Base-by-base conservation (phyloP, 192 early-diverging fungal species). In the Thamnidium elegans region DNA sequence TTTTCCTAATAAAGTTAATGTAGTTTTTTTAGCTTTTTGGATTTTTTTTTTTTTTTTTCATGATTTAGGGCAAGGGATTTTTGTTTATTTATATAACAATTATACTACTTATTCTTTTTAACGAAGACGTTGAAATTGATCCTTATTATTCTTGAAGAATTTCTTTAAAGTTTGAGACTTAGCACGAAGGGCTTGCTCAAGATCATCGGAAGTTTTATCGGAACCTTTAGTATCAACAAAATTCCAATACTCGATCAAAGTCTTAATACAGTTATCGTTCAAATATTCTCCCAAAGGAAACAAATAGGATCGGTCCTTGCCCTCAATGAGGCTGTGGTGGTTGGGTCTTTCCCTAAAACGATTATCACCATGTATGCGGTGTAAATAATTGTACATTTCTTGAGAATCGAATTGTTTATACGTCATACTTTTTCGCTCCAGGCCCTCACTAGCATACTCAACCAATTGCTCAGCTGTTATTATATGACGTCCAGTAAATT, bases 261-360 rank as follows among this genome's bases (percentile, higher is more conserved):
- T 31, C 0, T 42, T n/a, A 4, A 65, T 65, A 30, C 14, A 17
- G 14, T 23, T 26, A 3, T 65, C 42, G 0, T 19, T 54, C 15
- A 65, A 44, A 13, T 65, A 65, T 6, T 20, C 9, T 4, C 51
- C 50, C 7, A 65, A 11, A 6, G 63, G 63, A 19, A 65, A 65
- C 6, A 31, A 42, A 21, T 59, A 59, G 14, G 36, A 42, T 8
- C 9, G 31, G 14, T 26, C 26, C 26, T 13, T 4, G 36, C 36
- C 55, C 8, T 58, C 34, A 36, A 7, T 21, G 7, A 58, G 36
- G 3, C 15, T 23, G 21, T 26, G 13, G n/a, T 36, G 13, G n/a
- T 36, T 20, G 7, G 63, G 63, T 46, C 53, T 55, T 43, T 43
- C 52, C 43, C 20, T 52, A 39, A 65, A 65, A 30, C 52, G 50